Conservation (phyloP, 768 basidiomycete species). For the Phaeolepiota aurea region DNA sequence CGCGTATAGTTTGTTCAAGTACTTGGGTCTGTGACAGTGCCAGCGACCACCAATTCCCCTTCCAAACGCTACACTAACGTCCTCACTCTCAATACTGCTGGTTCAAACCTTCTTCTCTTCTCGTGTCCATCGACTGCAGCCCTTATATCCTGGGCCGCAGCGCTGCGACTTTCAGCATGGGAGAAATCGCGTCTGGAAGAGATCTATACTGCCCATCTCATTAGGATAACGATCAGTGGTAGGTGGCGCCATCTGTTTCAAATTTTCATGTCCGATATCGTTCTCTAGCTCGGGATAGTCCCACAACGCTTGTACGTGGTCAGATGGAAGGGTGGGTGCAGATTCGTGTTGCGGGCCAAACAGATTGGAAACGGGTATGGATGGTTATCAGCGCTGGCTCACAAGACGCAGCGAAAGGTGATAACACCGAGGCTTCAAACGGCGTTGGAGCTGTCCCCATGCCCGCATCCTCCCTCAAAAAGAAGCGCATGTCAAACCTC, state of each 20-base stretch:
- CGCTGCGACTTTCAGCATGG: slow-evolving; percentile 85
- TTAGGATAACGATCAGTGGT: slow-evolving; percentile 63
- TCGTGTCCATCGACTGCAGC: slow-evolving; percentile 68
- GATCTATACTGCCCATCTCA: slow-evolving; percentile 92
- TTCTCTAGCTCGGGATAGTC: slow-evolving; percentile 37
- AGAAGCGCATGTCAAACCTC: slow-evolving; percentile 61
- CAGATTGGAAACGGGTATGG: slow-evolving; percentile 48
- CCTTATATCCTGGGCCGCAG: slow-evolving; percentile 85
- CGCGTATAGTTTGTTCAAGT: slow-evolving; percentile 65
- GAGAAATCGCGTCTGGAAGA: slow-evolving; percentile 94
- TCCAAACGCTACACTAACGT: slow-evolving; percentile 64
- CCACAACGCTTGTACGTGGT: slow-evolving; percentile 58
- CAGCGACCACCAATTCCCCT: slow-evolving; percentile 40
- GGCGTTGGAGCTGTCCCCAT: slow-evolving; percentile 12
- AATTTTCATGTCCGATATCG: slow-evolving; percentile 4
- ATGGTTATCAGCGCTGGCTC: slow-evolving; percentile 55
- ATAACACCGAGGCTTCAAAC: slow-evolving; percentile 13
- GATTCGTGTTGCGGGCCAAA: slow-evolving; percentile 15
- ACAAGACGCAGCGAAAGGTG: slow-evolving; percentile 19
- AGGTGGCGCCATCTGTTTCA: slow-evolving; percentile 8
- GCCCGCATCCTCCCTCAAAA: slow-evolving; percentile 16
- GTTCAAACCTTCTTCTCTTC: slow-evolving; percentile 83
- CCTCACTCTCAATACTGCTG: slow-evolving; percentile 89
- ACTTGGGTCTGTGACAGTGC: slow-evolving; percentile 63
- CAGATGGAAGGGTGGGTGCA: slow-evolving; percentile 86